phyloP scores from a whole-genome alignment of 306 rosid genomes.

The Begonia peltatifolia region DNA sequence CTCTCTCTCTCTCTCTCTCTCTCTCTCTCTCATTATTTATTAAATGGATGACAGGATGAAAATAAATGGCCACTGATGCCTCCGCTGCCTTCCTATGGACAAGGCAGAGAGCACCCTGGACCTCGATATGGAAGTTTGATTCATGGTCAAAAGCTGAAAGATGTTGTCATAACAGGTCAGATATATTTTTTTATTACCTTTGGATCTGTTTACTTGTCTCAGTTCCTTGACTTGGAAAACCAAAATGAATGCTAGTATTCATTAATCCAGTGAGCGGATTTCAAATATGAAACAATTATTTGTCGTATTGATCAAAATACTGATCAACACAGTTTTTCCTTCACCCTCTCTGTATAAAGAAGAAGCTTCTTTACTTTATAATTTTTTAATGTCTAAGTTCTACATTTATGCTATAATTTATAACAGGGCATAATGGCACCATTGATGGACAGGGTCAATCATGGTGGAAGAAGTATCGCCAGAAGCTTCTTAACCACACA shows the following conservation, averaged over 20 bases:
- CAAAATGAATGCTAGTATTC: too few species aligned
- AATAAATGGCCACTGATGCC: conserved; percentile 88
- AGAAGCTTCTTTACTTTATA: too few species aligned
- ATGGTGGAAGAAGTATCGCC: conserved; percentile 97
- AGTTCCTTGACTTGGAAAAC: too few species aligned
- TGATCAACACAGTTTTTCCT: too few species aligned
- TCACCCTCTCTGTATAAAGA: too few species aligned
- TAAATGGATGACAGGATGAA: conserved; percentile 47
- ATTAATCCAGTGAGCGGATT: too few species aligned
- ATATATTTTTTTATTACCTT: conserved; percentile 7
- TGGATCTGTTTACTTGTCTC: neutral
- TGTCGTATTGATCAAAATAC: too few species aligned
- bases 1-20: too few species aligned
- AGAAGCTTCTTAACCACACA: conserved; percentile 89
- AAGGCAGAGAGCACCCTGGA: conserved; percentile 95
- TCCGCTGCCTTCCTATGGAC: conserved; percentile 95
- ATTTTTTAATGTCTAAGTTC: too few species aligned
- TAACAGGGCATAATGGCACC: conserved; percentile 93
- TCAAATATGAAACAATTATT: too few species aligned
- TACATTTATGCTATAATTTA: too few species aligned
- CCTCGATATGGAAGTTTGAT: conserved; percentile 94
- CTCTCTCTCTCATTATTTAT: too few species aligned
- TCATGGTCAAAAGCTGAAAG: conserved; percentile 92
- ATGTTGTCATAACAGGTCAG: conserved; percentile 80
- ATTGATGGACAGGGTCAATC: conserved; percentile 90